Evolutionary conservation across 1,284 basidiomycete species (phyloP).

Genomic region (Meripilus lineatus): DNA sequence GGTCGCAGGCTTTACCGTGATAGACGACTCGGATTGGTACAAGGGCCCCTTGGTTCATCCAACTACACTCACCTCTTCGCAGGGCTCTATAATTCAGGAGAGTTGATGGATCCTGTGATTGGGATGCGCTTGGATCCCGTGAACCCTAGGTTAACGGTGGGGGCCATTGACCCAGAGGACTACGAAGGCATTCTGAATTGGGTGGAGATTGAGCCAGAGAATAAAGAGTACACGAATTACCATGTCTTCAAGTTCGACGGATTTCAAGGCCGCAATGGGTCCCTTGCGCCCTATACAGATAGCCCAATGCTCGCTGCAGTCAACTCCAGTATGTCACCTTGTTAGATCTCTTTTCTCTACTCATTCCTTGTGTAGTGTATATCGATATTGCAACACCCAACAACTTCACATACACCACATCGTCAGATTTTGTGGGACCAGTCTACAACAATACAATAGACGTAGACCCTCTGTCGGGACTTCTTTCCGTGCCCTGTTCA

Average conservation of each 20-base stretch:
- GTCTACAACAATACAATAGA: slow-evolving; percentile 2
- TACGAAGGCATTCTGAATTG: slow-evolving; percentile 5
- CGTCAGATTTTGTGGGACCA: background rate
- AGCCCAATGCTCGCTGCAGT: background rate
- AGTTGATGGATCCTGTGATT: slow-evolving; percentile 4
- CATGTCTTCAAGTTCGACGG: slow-evolving; percentile 8
- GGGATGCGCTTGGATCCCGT: slow-evolving; percentile 4
- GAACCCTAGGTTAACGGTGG: slow-evolving; percentile 4
- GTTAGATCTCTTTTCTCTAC: background rate
- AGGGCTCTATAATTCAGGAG: background rate
- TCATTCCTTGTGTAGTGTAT: slow-evolving; percentile 1
- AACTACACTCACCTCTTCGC: slow-evolving; percentile 1
- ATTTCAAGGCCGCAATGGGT: slow-evolving; percentile 4
- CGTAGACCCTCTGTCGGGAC: background rate
- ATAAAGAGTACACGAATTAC: background rate
- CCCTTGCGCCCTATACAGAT: slow-evolving; percentile 2
- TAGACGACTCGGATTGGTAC: background rate
- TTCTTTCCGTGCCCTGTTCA: background rate
- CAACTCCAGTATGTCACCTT: background rate
- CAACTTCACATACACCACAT: background rate
- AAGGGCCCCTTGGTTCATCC: background rate
- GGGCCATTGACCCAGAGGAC: slow-evolving; percentile 4
- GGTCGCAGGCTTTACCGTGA: too few relatives aligned
- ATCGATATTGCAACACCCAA: slow-evolving; percentile 2
- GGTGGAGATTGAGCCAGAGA: slow-evolving; percentile 3